These are phyloP conservation scores for Verticillium longisporum DNA, from an alignment of 2,329 filamentous ascomycete genomes.

Conservation along the genomic window DNA sequence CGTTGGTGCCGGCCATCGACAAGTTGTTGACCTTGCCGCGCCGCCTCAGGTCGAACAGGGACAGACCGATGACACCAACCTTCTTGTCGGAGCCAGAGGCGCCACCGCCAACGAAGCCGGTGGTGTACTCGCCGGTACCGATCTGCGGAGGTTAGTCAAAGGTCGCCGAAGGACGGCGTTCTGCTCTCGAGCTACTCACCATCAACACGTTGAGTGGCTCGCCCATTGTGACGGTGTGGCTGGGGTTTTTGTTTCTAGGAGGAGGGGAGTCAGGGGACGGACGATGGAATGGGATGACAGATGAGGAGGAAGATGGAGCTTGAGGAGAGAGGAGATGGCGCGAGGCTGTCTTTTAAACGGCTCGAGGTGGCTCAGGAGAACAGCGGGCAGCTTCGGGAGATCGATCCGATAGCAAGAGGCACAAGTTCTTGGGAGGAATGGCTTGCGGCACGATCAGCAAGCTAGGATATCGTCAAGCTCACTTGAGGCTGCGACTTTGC, in stretches of 20 bases:
- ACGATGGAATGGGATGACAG: neutral
- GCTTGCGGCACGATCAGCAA: neutral
- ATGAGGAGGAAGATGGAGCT: neutral
- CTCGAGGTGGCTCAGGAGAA: neutral
- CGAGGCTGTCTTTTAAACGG: neutral
- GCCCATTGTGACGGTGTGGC: neutral
- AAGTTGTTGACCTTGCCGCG: conserved; percentile 82
- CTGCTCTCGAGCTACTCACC: conserved; percentile 33
- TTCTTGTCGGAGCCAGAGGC: conserved; percentile 91
- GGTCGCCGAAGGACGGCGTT: neutral
- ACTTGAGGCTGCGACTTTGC: neutral
- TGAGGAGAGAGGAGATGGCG: neutral
- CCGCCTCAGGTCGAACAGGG: conserved; percentile 80
- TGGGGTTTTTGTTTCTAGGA: neutral
- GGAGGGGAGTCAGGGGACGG: neutral
- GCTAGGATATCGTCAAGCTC: neutral
- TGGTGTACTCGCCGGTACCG: conserved; percentile 94
- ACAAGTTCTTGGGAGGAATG: neutral
- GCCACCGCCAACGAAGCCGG: conserved; percentile 80
- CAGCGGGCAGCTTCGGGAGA: neutral
- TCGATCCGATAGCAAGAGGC: neutral
- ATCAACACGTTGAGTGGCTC: conserved; percentile 62
- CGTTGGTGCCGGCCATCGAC: conserved; percentile 85
- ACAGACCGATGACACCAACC: conserved; percentile 86
- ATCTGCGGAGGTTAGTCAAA: conserved; percentile 39